phyloP scores from a whole-genome alignment of 108 stramenopile species.

The Bacterosira constricta region DNA sequence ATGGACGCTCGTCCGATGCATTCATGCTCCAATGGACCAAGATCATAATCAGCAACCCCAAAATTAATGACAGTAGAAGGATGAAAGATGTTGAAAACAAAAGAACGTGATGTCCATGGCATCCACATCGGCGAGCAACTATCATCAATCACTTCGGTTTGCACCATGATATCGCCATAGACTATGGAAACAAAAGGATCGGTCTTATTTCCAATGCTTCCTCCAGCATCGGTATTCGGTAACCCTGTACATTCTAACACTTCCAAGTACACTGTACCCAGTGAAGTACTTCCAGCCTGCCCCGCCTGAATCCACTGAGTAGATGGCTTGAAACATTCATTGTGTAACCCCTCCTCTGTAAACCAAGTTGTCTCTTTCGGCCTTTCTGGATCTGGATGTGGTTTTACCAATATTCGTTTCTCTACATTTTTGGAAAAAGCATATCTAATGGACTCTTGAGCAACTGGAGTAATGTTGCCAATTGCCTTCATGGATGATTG shows the following conservation, averaged over 20 bases:
- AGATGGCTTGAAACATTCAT: conserved; percentile 55
- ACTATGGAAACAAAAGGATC: conserved; percentile 55
- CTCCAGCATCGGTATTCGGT: conserved; percentile 68
- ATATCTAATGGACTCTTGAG: conserved; percentile 31
- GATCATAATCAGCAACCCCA: conserved; percentile 67
- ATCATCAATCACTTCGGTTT: conserved; percentile 71
- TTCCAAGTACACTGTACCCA: conserved; percentile 63
- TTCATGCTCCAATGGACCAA: conserved; percentile 57
- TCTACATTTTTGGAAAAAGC: conserved; percentile 22
- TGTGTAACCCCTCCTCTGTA: conserved; percentile 46
- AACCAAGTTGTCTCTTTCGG: conserved; percentile 51
- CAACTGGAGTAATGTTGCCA: conserved; percentile 28
- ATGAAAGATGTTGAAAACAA: conserved; percentile 63
- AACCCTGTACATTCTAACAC: conserved; percentile 59
- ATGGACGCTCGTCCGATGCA: conserved; percentile 64
- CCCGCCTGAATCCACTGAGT: conserved; percentile 75
- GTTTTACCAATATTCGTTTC: conserved; percentile 51
- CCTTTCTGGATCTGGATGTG: conserved; percentile 67
- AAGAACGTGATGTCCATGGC: conserved; percentile 77
- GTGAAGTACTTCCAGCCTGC: conserved; percentile 5
- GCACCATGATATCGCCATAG: conserved; percentile 54
- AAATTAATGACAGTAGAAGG: conserved; percentile 61
- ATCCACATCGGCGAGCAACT: conserved; percentile 67
- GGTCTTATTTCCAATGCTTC: conserved; percentile 59
- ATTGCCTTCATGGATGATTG: conserved; percentile 41